phyloP scores from a whole-genome alignment of 352 stramenopile genomes.

The Phytopythium boreale region DNA sequence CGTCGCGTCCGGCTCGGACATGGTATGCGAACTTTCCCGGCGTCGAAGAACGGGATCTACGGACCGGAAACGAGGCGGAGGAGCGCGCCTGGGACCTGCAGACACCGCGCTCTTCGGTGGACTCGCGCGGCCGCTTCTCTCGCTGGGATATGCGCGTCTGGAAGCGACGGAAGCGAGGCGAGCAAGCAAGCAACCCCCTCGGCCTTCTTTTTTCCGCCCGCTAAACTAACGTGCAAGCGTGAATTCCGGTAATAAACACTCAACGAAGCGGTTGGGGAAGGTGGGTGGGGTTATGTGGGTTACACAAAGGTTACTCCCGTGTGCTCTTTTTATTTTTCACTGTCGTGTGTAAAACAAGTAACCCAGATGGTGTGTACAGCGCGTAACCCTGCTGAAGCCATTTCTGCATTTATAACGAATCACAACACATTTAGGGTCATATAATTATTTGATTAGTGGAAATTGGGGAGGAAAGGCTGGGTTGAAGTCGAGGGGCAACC shows the following conservation, averaged over 20 bases:
- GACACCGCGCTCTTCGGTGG: background rate
- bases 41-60: background rate
- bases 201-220: background rate
- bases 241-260: background rate
- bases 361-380: background rate
- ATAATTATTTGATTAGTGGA: background rate
- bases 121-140: background rate
- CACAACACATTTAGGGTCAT: background rate
- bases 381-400: background rate
- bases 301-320: background rate
- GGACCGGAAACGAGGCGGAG: background rate
- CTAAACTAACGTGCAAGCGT: background rate
- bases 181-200: slow-evolving; percentile 1
- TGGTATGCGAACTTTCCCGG: background rate
- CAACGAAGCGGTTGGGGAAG: background rate
- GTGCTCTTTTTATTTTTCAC: background rate
- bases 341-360: background rate
- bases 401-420: background rate
- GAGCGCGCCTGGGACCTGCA: background rate
- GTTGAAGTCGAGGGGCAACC: background rate
- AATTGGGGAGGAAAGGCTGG: background rate
- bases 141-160: background rate
- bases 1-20: background rate
- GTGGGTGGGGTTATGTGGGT: background rate
- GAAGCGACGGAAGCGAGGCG: background rate